A percentile compares a stretch with the other conserved stretches of the same genome.
Conservation (phyloP, 768 basidiomycete genomes). For the Coprinellus micaceus region DNA sequence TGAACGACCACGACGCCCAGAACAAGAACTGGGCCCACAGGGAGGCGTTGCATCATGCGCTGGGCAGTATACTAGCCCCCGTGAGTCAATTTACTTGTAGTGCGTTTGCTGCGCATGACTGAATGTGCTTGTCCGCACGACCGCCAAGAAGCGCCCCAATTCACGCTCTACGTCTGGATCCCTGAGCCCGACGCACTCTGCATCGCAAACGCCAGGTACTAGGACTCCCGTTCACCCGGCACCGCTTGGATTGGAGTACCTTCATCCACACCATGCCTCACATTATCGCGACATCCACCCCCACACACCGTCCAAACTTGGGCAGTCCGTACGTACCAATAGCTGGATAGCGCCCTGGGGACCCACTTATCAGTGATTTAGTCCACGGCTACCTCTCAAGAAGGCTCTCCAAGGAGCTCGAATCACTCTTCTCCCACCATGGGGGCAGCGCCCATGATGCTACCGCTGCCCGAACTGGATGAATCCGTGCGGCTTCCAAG, state of each 20-base stretch:
- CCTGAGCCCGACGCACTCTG: conserved; percentile 39
- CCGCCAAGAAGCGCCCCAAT: conserved; percentile 44
- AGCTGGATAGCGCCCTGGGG: conserved; percentile 6
- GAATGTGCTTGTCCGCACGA: conserved; percentile 12
- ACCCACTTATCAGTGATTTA: too few relatives aligned
- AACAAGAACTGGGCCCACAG: conserved; percentile 26
- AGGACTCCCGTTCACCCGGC: conserved; percentile 16
- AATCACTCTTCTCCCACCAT: conserved; percentile 5
- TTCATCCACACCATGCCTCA: conserved; percentile 25
- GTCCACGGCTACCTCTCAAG: neutral
- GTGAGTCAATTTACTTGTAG: conserved; percentile 33
- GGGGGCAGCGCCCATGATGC: neutral
- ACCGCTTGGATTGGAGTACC: conserved; percentile 22
- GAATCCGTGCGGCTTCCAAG: conserved; percentile 1
- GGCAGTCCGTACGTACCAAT: conserved; percentile 28
- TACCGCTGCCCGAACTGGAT: conserved; percentile 3
- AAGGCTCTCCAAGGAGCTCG: conserved; percentile 12
- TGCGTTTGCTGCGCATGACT: neutral
- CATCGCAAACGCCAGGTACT: conserved; percentile 27
- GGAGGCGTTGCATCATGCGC: conserved; percentile 50
- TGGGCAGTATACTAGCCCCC: conserved; percentile 59
- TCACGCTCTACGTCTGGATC: conserved; percentile 51
- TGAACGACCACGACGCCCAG: neutral
- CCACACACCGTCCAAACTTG: conserved; percentile 35
- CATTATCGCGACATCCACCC: conserved; percentile 23